Evolutionary conservation across 2,329 filamentous ascomycete species (phyloP).

Genomic region (Penicillium sp.): DNA sequence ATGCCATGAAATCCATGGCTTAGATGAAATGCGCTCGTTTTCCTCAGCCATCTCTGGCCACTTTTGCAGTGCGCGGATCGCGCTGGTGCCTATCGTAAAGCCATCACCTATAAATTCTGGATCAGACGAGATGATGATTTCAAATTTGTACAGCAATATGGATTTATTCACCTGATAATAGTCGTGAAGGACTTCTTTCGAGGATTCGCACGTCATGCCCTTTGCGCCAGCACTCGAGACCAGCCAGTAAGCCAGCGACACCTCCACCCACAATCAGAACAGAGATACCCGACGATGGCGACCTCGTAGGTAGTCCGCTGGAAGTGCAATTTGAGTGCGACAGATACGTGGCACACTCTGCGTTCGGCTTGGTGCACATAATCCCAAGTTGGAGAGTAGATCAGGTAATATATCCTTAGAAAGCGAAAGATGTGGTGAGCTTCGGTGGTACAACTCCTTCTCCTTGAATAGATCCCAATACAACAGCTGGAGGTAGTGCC

Average conservation of each 20-base stretch:
- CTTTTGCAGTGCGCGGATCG: constrained; percentile 13
- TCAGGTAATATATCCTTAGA: background rate
- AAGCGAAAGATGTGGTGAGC: background rate
- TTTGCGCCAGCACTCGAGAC: constrained; percentile 30
- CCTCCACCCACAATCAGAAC: constrained; percentile 29
- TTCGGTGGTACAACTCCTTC: background rate
- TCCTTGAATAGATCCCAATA: background rate
- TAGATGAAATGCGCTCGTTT: constrained; percentile 7
- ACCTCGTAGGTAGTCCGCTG: constrained; percentile 4
- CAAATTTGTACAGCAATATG: background rate
- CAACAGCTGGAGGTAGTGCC: background rate
- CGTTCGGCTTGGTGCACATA: background rate
- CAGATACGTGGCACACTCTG: background rate
- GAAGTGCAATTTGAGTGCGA: too few relatives aligned
- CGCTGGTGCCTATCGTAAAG: constrained; percentile 17
- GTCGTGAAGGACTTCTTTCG: constrained; percentile 14
- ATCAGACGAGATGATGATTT: background rate
- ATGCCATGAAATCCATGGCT: constrained; percentile 16
- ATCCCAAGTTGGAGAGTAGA: background rate
- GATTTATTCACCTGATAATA: background rate
- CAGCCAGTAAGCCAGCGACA: constrained; percentile 26
- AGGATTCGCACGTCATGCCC: constrained; percentile 29
- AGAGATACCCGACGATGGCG: constrained; percentile 17
- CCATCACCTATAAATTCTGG: constrained; percentile 19
- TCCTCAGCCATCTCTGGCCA: constrained; percentile 21